Conservation (phyloP, 2,329 filamentous ascomycete species). For the Bipolaris bicolor region DNA sequence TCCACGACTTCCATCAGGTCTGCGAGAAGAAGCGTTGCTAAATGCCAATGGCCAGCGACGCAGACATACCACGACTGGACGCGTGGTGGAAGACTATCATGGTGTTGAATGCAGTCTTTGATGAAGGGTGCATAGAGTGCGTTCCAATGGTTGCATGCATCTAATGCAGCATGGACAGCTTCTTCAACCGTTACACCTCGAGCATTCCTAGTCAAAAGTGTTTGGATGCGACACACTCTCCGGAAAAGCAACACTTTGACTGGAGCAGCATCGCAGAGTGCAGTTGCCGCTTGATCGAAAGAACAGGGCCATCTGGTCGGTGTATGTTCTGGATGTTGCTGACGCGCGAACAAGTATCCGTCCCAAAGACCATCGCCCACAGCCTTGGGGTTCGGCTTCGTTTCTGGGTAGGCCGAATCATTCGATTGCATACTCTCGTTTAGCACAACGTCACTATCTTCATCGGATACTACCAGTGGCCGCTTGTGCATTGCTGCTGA, state of each 20-base stretch:
- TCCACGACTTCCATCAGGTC: constrained; percentile 62
- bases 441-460: constrained; percentile 52
- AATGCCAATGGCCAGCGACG: constrained; percentile 64
- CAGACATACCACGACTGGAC: constrained; percentile 67
- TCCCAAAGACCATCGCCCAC: constrained; percentile 46
- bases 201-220: constrained; percentile 53
- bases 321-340: constrained; percentile 24
- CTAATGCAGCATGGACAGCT: constrained; percentile 55
- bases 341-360: constrained; percentile 46
- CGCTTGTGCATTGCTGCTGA: constrained; percentile 61
- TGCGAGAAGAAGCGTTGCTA: constrained; percentile 61
- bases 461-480: constrained; percentile 54
- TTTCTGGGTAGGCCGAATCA: neutral
- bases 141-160: constrained; percentile 64
- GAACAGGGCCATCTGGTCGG: constrained; percentile 61
- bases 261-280: constrained; percentile 60
- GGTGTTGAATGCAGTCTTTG: constrained; percentile 58
- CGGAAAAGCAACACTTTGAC: constrained; percentile 66
- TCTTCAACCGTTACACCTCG: constrained; percentile 54
- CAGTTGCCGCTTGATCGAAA: constrained; percentile 58
- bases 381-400: constrained; percentile 1
- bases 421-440: constrained; percentile 19
- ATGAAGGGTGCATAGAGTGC: constrained; percentile 60
- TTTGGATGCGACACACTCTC: constrained; percentile 62
- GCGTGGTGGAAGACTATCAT: constrained; percentile 58